These are phyloP conservation scores for Takakia lepidozioides DNA, from an alignment of 225 moss, liverwort and hornwort species.

Conservation along the genomic window DNA sequence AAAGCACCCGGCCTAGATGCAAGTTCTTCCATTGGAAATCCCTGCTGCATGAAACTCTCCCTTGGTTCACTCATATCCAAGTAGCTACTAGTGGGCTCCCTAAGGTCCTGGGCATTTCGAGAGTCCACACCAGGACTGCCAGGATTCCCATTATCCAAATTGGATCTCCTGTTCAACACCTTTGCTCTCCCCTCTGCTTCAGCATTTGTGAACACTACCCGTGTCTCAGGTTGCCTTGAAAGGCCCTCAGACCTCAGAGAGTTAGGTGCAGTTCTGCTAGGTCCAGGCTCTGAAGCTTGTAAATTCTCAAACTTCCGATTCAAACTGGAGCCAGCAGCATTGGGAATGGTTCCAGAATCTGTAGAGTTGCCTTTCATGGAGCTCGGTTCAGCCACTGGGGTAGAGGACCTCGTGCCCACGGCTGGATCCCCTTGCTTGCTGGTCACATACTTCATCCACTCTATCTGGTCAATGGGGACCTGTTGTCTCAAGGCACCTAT, in stretches of 20 bases:
- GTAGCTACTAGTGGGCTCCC: no score
- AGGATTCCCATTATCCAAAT: slow-evolving; percentile 4
- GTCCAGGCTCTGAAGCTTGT: slow-evolving; percentile 1
- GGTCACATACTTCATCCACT: neutral
- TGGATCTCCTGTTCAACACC: slow-evolving; percentile 15
- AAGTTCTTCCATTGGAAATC: no score
- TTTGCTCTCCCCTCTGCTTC: slow-evolving; percentile 16
- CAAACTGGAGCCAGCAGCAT: no score
- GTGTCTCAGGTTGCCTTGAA: slow-evolving; percentile 21
- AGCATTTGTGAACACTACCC: slow-evolving; percentile 7
- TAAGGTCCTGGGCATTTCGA: no score
- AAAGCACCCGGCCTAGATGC: no score
- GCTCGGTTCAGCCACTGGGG: slow-evolving; percentile 8
- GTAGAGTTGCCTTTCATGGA: no score
- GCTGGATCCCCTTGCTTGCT: slow-evolving; percentile 11
- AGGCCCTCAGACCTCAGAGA: slow-evolving; percentile 18
- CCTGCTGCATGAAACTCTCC: no score
- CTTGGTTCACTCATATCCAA: no score
- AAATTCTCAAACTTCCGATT: no score
- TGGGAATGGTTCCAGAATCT: no score
- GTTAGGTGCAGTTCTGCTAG: slow-evolving; percentile 11
- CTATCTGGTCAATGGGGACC: slow-evolving; percentile 1
- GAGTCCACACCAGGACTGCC: no score
- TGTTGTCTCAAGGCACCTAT: slow-evolving; percentile 2
- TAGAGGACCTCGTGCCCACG: slow-evolving; percentile 5